Evolutionary conservation across 805 yeast species (phyloP), one percentile per base, ranked within the genome.

Genomic region (Komagataella ulmi): DNA sequence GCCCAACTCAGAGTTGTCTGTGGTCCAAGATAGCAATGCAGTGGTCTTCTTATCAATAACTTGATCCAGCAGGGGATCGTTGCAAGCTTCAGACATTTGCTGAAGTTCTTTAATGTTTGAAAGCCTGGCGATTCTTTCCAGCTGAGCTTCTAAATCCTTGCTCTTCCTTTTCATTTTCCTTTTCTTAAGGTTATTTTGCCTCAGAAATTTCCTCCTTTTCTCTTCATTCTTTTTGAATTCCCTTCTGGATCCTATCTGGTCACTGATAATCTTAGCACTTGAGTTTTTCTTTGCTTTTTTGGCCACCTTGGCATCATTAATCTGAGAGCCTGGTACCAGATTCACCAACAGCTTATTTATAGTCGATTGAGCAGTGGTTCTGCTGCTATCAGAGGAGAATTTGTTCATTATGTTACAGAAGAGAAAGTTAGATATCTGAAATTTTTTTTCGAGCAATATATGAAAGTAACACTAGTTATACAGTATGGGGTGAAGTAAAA

Each of bases 11-110:
- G 61, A 68, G 30, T 64, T 63, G 21, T 70, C 49, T 7, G 46
- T 52, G 47, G 68, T 73, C 75, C 77, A 74, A 17, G 74, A 69
- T 53, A 66, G 66, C 10, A 75, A 53, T 24, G 60, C 63, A 7
- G 62, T 57, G 3, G 72, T 61, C 54, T 76, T 75, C 49, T 58
- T 65, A 19, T 64, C 65, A 1, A 70, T 59, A 3, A 70, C 54
- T 49, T 57, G 60, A 51, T 69, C 67, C 45, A 72, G 51, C 51
- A 66, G 65, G 23, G 56, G 58, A 49, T 64, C 55, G 77, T 63
- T 10, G 14, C 0, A 79, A 74, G 17, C 71, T 66, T 54, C 61
- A 63, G 65, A 74, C 76, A 54, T 76, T 75, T 45, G 65, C 67
- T 0, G 65, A 62, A 40, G 75, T 64, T 47, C 68, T 65, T 40